These are phyloP conservation scores for Cardamine resedifolia DNA, from an alignment of 345 rosid species.

Conservation along the genomic window DNA sequence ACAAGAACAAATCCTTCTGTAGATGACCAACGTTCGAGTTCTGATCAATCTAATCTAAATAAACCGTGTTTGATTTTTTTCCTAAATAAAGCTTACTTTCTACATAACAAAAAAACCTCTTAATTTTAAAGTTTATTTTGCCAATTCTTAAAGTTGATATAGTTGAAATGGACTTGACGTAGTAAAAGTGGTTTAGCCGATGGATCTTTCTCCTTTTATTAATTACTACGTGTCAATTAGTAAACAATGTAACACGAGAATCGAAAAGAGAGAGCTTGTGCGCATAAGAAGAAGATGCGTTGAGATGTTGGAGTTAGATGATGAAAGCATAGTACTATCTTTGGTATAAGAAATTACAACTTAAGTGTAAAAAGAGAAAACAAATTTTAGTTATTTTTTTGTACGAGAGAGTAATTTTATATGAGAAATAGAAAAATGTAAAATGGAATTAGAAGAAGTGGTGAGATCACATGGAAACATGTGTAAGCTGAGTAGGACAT, in stretches of 20 bases:
- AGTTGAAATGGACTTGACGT: not conserved
- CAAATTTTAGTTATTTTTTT: not conserved
- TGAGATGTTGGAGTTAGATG: constrained; percentile 14
- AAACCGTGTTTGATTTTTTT: not conserved
- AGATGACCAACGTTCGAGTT: not conserved
- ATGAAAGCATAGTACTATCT: constrained; percentile 14
- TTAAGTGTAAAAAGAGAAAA: not conserved
- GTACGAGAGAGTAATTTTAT: not conserved
- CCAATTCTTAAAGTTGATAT: not conserved
- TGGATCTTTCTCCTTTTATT: not conserved
- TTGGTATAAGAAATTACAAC: constrained; percentile 8
- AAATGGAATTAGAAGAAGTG: constrained; percentile 23
- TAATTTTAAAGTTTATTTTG: not conserved
- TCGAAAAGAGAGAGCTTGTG: not conserved
- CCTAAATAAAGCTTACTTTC: too few species aligned
- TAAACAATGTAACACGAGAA: constrained; percentile 1
- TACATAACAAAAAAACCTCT: not conserved
- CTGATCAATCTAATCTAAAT: not conserved
- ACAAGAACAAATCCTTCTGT: not conserved
- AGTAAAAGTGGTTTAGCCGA: not conserved
- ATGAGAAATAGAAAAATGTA: not conserved
- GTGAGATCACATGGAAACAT: constrained; percentile 39
- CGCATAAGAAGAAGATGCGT: constrained; percentile 6
- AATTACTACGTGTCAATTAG: constrained; percentile 7
- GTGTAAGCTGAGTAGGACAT: constrained; percentile 41